phyloP scores from a whole-genome alignment of 345 rosid genomes.

The Gossypium longicalyx region DNA sequence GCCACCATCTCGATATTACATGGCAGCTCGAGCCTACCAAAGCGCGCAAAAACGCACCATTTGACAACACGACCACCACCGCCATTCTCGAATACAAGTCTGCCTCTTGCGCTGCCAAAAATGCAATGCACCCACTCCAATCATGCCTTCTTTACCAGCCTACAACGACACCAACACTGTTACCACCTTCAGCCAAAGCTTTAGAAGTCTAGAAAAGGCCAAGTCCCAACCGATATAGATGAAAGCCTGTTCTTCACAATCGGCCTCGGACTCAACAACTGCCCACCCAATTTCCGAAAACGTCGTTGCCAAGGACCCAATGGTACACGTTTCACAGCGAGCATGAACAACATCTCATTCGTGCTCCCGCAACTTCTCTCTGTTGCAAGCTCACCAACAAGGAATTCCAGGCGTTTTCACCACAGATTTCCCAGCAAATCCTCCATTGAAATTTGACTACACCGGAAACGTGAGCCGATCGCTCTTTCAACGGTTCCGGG shows the following conservation, averaged over 20 bases:
- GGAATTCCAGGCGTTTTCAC: slow-evolving; percentile 76
- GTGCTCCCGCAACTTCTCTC: slow-evolving; percentile 58
- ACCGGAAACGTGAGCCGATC: slow-evolving; percentile 74
- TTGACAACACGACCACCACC: slow-evolving; percentile 82
- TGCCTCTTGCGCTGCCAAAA: slow-evolving; percentile 20
- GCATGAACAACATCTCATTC: slow-evolving; percentile 83
- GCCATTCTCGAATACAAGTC: slow-evolving; percentile 85
- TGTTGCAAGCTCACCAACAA: slow-evolving; percentile 67
- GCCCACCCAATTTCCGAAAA: slow-evolving; percentile 47
- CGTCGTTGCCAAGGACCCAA: slow-evolving; percentile 76
- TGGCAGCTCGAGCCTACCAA: slow-evolving; percentile 74
- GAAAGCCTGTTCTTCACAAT: slow-evolving; percentile 63
- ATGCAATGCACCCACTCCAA: slow-evolving; percentile 30
- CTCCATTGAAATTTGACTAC: slow-evolving; percentile 63
- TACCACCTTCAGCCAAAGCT: slow-evolving; percentile 44
- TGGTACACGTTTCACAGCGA: slow-evolving; percentile 79
- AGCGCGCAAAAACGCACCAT: slow-evolving; percentile 67
- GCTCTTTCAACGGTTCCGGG: slow-evolving; percentile 59
- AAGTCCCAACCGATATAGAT: slow-evolving; percentile 61
- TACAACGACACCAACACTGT: slow-evolving; percentile 74
- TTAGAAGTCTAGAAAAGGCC: slow-evolving; percentile 48
- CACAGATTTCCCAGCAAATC: slow-evolving; percentile 68
- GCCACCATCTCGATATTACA: slow-evolving; percentile 60
- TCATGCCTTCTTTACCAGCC: slow-evolving; percentile 56
- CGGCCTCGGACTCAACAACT: slow-evolving; percentile 68